Evolutionary conservation across 169 alveolate genomes (phyloP).

Genomic region (Sarcocystis neurona): DNA sequence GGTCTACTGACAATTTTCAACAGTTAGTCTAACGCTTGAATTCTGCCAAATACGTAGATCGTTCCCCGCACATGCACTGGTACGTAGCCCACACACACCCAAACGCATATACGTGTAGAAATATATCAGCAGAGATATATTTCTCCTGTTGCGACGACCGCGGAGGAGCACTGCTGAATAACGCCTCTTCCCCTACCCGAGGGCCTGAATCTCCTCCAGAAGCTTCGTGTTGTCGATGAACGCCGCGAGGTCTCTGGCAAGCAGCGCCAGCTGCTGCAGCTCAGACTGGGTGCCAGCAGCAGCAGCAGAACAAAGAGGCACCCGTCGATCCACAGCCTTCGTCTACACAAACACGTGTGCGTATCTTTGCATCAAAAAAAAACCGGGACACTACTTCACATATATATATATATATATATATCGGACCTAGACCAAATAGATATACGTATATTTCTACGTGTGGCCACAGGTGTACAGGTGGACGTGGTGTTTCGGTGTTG

Average conservation of each 20-base stretch:
- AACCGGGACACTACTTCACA: too few species aligned
- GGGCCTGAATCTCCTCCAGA: slow-evolving; percentile 19
- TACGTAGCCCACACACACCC: background rate
- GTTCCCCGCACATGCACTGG: background rate
- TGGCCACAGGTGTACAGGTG: too few species aligned
- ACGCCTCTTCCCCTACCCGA: background rate
- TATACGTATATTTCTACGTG: too few species aligned
- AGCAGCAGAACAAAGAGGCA: background rate
- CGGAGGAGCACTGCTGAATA: background rate
- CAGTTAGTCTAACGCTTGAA: background rate
- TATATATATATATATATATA: too few species aligned
- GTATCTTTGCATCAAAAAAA: too few species aligned
- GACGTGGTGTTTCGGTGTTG: too few species aligned
- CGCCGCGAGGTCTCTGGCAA: slow-evolving; percentile 15
- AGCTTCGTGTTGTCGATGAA: background rate
- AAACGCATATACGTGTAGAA: background rate
- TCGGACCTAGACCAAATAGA: too few species aligned
- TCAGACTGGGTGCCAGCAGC: background rate
- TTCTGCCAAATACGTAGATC: background rate
- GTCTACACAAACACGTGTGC: too few species aligned
- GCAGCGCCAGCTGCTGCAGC: slow-evolving; percentile 31
- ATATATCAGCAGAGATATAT: background rate
- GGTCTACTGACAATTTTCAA: background rate
- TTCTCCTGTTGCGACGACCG: background rate
- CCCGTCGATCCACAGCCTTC: background rate